phyloP scores from a whole-genome alignment of 257 asterid genomes.

The Solanum paucissectum region DNA sequence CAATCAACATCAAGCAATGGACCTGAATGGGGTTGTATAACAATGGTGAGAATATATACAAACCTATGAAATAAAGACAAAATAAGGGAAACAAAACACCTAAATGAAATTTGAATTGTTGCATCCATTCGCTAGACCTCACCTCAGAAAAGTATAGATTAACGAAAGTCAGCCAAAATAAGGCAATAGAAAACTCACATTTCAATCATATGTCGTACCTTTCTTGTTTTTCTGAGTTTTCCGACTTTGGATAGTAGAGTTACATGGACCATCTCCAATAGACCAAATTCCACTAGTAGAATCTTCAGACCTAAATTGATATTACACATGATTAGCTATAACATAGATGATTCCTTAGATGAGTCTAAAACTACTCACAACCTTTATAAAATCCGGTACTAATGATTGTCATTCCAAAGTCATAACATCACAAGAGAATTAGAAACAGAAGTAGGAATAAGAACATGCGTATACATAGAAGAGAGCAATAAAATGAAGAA shows the following conservation, averaged over 20 bases:
- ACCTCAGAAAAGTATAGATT: no score
- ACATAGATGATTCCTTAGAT: no score
- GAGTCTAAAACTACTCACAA: no score
- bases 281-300: constrained; percentile 86
- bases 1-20: constrained; percentile 95
- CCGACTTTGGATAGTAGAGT: constrained; percentile 49
- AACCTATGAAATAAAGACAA: neutral
- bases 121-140: constrained; percentile 76
- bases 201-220: constrained; percentile 57
- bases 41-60: neutral
- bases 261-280: constrained; percentile 46
- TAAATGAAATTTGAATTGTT: constrained; percentile 67
- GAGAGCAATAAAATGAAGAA: neutral
- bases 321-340: no score
- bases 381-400: no score
- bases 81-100: constrained; percentile 25
- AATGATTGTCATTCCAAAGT: no score
- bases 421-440: no score
- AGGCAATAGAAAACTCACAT: constrained; percentile 12
- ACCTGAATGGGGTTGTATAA: constrained; percentile 24
- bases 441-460: no score
- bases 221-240: constrained; percentile 44
- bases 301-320: no score
- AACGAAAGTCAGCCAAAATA: no score
- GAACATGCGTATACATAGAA: neutral